phyloP scores from a whole-genome alignment of 176 grass and related monocot genomes.

The Eragrostis curvula region DNA sequence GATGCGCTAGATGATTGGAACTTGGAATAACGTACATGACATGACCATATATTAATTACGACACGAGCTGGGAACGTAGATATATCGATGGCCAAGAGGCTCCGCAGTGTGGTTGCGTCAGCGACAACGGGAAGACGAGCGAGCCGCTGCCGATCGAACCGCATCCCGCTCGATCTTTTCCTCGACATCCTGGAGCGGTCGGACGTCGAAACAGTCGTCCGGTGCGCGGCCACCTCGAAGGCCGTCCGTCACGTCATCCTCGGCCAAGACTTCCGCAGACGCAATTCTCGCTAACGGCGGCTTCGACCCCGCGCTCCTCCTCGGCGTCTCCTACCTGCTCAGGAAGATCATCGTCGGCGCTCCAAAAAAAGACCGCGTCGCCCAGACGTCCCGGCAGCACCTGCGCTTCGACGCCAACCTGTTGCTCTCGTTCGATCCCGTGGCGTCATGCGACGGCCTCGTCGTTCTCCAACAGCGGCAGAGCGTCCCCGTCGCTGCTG shows the following conservation, averaged over 20 bases:
- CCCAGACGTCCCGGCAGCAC: not conserved
- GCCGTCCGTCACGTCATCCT: conserved; percentile 5
- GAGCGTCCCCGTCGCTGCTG: too few species aligned
- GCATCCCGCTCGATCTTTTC: not conserved
- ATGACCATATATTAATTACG: too few species aligned
- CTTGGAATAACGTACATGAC: too few species aligned
- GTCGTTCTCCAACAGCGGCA: not conserved
- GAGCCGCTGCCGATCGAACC: not conserved
- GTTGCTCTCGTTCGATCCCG: not conserved
- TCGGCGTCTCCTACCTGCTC: not conserved
- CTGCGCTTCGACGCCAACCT: not conserved
- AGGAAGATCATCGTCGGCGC: too few species aligned
- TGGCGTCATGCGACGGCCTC: not conserved
- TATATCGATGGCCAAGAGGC: not conserved
- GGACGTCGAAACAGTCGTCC: conserved; percentile 9
- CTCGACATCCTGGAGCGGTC: conserved; percentile 8
- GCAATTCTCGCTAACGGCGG: not conserved
- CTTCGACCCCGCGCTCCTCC: not conserved
- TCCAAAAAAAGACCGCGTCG: too few species aligned
- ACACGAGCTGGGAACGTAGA: too few species aligned
- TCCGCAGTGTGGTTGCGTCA: too few species aligned
- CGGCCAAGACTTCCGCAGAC: not conserved
- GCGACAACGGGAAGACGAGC: not conserved
- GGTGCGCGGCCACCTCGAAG: conserved; percentile 11
- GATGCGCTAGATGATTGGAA: too few species aligned